These are phyloP conservation scores for Aphanomyces astaci DNA, from an alignment of 352 stramenopile species.

Conservation along the genomic window DNA sequence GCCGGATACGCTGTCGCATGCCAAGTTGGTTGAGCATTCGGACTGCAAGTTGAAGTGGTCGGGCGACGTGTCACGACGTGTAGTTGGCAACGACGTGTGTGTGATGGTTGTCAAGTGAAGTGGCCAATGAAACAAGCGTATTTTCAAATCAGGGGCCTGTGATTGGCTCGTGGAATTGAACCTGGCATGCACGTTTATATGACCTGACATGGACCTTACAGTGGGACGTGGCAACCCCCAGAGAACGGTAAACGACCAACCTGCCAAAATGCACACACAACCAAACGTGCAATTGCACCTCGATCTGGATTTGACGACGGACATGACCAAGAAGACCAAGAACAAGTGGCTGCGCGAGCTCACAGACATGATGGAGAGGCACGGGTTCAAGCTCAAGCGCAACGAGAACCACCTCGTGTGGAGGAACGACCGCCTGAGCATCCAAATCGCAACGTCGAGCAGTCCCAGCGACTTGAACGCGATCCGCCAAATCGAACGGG, in stretches of 20 bases:
- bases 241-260: background rate
- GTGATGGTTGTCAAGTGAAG: background rate
- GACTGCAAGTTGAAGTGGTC: background rate
- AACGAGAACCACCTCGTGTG: slow-evolving; percentile 24
- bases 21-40: background rate
- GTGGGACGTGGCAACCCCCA: background rate
- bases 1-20: background rate
- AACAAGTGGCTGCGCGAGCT: slow-evolving; percentile 20
- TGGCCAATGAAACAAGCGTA: background rate
- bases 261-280: background rate
- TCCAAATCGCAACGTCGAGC: slow-evolving; percentile 22
- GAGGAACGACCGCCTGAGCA: slow-evolving; percentile 13
- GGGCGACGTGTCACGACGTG: background rate
- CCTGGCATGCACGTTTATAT: background rate
- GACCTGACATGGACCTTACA: background rate
- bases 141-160: background rate
- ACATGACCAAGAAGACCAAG: slow-evolving; percentile 22
- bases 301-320: background rate
- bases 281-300: too few species aligned
- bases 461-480: slow-evolving; percentile 23
- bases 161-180: background rate
- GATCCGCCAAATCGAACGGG: slow-evolving; percentile 21
- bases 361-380: slow-evolving; percentile 18
- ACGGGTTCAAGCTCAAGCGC: slow-evolving; percentile 22
- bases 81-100: too few species aligned